These are phyloP conservation scores for Ustilago sp. DNA, from an alignment of 1,284 basidiomycete genomes.

Conservation along the genomic window DNA sequence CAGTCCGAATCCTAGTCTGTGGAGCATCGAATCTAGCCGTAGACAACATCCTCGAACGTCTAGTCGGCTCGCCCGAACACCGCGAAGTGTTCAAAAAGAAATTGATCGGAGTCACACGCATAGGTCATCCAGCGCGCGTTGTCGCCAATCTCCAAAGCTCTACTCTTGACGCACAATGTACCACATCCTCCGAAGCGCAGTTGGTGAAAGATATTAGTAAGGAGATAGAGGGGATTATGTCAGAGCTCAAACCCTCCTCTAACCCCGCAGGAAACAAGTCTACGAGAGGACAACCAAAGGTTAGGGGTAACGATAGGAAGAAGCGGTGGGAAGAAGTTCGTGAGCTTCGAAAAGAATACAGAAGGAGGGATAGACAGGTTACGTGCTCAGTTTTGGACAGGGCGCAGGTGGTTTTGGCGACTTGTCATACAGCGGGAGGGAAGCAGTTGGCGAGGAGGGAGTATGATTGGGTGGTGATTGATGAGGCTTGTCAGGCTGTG, in stretches of 20 bases:
- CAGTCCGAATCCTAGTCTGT: conserved; percentile 80
- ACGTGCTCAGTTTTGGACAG: conserved; percentile 81
- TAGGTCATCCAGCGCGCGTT: conserved; percentile 84
- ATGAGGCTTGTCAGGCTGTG: conserved; percentile 91
- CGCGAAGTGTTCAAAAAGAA: conserved; percentile 50
- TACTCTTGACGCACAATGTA: conserved; percentile 89
- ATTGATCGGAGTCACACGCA: conserved; percentile 50
- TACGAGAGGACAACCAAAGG: conserved; percentile 70
- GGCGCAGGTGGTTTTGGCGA: conserved; percentile 87
- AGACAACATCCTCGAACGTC: conserved; percentile 70
- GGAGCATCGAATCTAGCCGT: conserved; percentile 92
- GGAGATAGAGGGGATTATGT: conserved; percentile 49
- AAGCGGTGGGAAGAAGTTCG: conserved; percentile 92
- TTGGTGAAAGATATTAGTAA: conserved; percentile 59
- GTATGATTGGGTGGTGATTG: conserved; percentile 93
- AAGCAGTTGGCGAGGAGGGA: conserved; percentile 42
- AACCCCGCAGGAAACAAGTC: conserved; percentile 64
- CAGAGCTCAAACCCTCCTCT: conserved; percentile 38
- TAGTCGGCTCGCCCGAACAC: conserved; percentile 42
- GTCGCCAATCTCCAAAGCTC: conserved; percentile 80
- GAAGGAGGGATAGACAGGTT: conserved; percentile 85
- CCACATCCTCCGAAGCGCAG: conserved; percentile 64
- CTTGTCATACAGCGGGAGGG: conserved; percentile 79
- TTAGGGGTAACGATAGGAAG: conserved; percentile 82
- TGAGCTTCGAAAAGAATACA: conserved; percentile 90